Conservation (phyloP, 2,329 filamentous ascomycete species). For the Fusarium sp. region DNA sequence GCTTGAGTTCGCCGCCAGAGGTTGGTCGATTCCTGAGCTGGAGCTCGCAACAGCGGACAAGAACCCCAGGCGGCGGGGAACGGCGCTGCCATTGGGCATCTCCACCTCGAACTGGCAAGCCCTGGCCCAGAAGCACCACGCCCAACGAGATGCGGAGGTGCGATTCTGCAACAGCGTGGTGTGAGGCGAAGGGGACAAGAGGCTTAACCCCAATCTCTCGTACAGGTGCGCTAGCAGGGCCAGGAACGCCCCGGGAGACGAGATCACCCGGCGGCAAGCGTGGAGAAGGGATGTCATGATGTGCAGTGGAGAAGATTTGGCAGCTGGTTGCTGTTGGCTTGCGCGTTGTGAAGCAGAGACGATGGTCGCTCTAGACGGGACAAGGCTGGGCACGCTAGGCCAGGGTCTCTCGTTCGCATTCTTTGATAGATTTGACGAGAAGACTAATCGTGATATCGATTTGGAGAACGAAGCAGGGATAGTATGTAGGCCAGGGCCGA, state of each 20-base stretch:
- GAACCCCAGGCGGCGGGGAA: conserved; percentile 7
- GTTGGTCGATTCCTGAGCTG: conserved; percentile 13
- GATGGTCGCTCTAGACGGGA: background rate
- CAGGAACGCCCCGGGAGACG: conserved; percentile 36
- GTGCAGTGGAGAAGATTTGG: conserved; percentile 23
- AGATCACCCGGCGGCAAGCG: conserved; percentile 37
- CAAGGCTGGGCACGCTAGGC: background rate
- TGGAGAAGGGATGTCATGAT: conserved; percentile 35
- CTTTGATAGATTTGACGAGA: background rate
- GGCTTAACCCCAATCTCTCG: conserved; percentile 31
- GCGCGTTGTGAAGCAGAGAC: background rate
- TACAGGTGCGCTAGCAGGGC: conserved; percentile 24
- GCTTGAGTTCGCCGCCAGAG: conserved; percentile 13
- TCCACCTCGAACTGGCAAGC: conserved; percentile 1
- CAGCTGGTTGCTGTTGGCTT: conserved; percentile 6
- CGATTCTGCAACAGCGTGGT: conserved; percentile 31
- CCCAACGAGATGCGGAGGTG: conserved; percentile 3
- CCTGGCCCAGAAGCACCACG: conserved; percentile 9
- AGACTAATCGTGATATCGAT: conserved; percentile 2
- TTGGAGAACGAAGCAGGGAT: conserved; percentile 11
- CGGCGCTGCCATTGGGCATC: conserved; percentile 11
- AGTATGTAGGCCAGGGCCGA: background rate
- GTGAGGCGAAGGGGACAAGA: conserved; percentile 15
- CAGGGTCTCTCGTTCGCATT: conserved; percentile 3
- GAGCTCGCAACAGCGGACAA: conserved; percentile 9